A percentile compares a stretch with the other conserved stretches of the same genome.
These are phyloP conservation scores for Apiotrichum domesticum DNA, from an alignment of 1,284 basidiomycete genomes.

Conservation along the genomic window DNA sequence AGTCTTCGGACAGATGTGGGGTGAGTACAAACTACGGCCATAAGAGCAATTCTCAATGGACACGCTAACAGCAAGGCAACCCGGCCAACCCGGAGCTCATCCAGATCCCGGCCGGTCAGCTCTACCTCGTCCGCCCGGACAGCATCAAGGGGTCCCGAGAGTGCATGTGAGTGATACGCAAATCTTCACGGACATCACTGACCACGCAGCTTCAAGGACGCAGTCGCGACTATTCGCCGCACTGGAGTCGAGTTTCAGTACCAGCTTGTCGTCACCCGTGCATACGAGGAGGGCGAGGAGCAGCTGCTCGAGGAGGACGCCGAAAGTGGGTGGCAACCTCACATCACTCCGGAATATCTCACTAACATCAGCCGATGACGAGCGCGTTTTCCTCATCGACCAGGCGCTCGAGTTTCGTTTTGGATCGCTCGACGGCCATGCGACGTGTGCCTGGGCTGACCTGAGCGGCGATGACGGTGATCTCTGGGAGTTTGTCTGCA, in stretches of 20 bases:
- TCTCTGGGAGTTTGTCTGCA: constrained; percentile 47
- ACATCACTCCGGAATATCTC: neutral
- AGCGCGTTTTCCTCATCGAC: constrained; percentile 84
- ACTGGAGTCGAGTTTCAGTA: constrained; percentile 78
- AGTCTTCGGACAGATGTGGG: constrained; percentile 94
- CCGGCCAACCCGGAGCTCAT: constrained; percentile 83
- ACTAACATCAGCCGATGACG: constrained; percentile 65
- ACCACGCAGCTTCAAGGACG: constrained; percentile 75
- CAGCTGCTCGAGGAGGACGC: constrained; percentile 90
- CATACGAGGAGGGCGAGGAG: constrained; percentile 93
- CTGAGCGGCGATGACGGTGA: constrained; percentile 51
- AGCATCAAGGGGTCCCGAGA: constrained; percentile 86
- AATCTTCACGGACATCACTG: neutral
- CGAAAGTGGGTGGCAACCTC: constrained; percentile 62
- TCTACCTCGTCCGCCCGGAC: constrained; percentile 85
- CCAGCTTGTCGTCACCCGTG: constrained; percentile 90
- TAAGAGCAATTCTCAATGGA: neutral
- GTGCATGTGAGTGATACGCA: constrained; percentile 74
- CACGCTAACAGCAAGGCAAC: constrained; percentile 36
- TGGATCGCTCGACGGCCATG: constrained; percentile 69
- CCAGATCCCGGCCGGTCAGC: constrained; percentile 85
- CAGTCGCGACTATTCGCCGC: constrained; percentile 87
- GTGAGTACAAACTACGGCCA: constrained; percentile 53
- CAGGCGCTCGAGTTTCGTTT: constrained; percentile 78
- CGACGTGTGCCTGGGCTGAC: constrained; percentile 83